Evolutionary conservation across 257 asterid species (phyloP).

Genomic region (Linderniella brevidens): DNA sequence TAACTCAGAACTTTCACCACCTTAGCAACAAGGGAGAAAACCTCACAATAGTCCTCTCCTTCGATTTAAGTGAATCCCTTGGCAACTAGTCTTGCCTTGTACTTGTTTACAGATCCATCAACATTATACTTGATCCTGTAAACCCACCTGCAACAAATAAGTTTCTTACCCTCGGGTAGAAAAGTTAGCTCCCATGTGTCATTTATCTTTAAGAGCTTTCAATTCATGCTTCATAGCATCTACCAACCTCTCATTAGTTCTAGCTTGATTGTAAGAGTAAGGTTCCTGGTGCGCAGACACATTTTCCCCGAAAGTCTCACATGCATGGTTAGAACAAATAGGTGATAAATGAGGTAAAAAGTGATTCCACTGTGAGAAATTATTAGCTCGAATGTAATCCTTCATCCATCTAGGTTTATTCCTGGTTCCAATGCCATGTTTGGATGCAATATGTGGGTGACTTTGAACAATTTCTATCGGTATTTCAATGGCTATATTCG

Average conservation of each 20-base stretch:
- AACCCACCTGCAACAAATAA: neutral
- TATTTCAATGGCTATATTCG: too few relatives aligned
- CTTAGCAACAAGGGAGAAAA: neutral
- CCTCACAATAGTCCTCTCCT: slow-evolving; percentile 7
- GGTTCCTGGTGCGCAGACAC: neutral
- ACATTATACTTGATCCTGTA: slow-evolving; percentile 2
- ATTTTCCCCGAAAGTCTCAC: neutral
- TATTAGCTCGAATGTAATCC: too few relatives aligned
- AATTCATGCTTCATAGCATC: slow-evolving; percentile 5
- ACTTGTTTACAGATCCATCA: neutral
- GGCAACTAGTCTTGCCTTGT: neutral
- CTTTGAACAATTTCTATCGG: too few relatives aligned
- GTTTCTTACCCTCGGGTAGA: slow-evolving; percentile 4
- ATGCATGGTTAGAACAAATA: too few relatives aligned
- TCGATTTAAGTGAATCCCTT: slow-evolving; percentile 1
- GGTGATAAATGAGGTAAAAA: too few relatives aligned
- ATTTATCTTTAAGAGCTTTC: slow-evolving; percentile 4
- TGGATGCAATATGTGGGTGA: too few relatives aligned
- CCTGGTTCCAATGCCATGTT: too few relatives aligned
- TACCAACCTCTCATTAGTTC: neutral
- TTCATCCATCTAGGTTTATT: too few relatives aligned
- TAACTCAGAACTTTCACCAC: slow-evolving; percentile 5
- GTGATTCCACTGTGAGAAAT: too few relatives aligned
- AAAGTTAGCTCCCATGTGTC: slow-evolving; percentile 1
- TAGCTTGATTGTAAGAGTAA: neutral